phyloP scores from a whole-genome alignment of 352 stramenopile species.

The Sclerospora graminicola region DNA sequence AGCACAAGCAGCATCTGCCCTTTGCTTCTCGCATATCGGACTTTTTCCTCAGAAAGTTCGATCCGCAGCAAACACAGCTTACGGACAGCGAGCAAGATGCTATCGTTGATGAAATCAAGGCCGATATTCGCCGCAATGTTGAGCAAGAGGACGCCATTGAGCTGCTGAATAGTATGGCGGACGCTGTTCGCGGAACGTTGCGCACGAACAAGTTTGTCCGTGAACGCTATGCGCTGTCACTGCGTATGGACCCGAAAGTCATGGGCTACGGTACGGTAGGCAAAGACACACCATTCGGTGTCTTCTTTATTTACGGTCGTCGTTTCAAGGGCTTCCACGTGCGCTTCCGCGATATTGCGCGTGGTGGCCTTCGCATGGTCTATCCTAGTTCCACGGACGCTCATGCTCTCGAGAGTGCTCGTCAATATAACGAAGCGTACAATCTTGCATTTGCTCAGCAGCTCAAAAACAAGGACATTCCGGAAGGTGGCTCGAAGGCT shows the following conservation, averaged over 20 bases:
- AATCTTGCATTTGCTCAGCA: constrained; percentile 80
- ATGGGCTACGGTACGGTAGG: constrained; percentile 73
- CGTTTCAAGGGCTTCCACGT: constrained; percentile 91
- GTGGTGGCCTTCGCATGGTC: constrained; percentile 66
- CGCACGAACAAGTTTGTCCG: constrained; percentile 79
- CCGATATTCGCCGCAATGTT: constrained; percentile 64
- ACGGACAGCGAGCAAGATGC: constrained; percentile 34
- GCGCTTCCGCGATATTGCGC: constrained; percentile 75
- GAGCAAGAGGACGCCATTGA: constrained; percentile 64
- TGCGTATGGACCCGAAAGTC: constrained; percentile 69
- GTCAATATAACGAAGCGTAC: constrained; percentile 79
- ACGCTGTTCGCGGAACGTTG: constrained; percentile 62
- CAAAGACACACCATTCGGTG: constrained; percentile 89
- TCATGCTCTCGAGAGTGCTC: constrained; percentile 52
- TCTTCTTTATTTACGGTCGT: constrained; percentile 95
- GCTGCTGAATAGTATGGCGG: constrained; percentile 69
- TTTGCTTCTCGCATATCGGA: constrained; percentile 90
- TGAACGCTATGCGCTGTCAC: constrained; percentile 70
- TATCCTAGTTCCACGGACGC: constrained; percentile 57
- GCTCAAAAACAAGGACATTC: constrained; percentile 86
- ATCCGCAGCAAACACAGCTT: constrained; percentile 33
- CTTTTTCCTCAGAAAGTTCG: constrained; percentile 89
- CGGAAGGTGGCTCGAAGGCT: constrained; percentile 75
- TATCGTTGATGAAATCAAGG: constrained; percentile 42
- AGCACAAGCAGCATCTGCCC: constrained; percentile 84